A percentile compares a stretch with the other conserved stretches of the same genome.
Evolutionary conservation across 805 yeast genomes (phyloP).

Genomic region (Yarrowia sp.): DNA sequence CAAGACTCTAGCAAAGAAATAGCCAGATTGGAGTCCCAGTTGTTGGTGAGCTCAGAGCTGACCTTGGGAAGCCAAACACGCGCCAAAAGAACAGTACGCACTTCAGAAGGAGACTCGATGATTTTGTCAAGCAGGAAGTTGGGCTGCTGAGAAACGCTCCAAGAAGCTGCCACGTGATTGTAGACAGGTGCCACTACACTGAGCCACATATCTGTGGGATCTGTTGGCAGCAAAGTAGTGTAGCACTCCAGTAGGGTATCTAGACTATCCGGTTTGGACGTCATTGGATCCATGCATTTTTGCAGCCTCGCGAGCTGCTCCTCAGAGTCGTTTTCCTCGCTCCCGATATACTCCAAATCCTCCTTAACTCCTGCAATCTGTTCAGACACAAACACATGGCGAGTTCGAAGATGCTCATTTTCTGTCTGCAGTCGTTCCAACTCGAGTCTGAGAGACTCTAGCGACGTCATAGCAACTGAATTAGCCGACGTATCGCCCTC

Average conservation of each 20-base stretch:
- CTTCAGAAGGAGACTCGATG: background rate
- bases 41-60: slow-evolving; percentile 33
- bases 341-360: background rate
- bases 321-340: background rate
- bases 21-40: slow-evolving; percentile 47
- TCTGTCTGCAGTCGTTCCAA: slow-evolving; percentile 3
- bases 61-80: slow-evolving; percentile 42
- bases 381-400: slow-evolving; percentile 12
- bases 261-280: background rate
- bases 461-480: slow-evolving; percentile 9
- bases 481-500: background rate
- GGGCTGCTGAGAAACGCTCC: slow-evolving; percentile 3
- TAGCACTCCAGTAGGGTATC: background rate
- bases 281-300: background rate
- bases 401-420: slow-evolving; percentile 5
- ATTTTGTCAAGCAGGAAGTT: slow-evolving; percentile 7
- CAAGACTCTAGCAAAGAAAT: slow-evolving; percentile 45
- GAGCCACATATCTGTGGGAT: background rate
- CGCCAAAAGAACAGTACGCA: slow-evolving; percentile 35
- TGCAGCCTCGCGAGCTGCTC: background rate
- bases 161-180: background rate
- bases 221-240: background rate
- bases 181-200: background rate
- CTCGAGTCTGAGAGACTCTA: slow-evolving; percentile 9
- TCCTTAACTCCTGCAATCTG: slow-evolving; percentile 29